These are phyloP conservation scores for Euphorbia corollata DNA, from an alignment of 441 rosid species.

Conservation along the genomic window DNA sequence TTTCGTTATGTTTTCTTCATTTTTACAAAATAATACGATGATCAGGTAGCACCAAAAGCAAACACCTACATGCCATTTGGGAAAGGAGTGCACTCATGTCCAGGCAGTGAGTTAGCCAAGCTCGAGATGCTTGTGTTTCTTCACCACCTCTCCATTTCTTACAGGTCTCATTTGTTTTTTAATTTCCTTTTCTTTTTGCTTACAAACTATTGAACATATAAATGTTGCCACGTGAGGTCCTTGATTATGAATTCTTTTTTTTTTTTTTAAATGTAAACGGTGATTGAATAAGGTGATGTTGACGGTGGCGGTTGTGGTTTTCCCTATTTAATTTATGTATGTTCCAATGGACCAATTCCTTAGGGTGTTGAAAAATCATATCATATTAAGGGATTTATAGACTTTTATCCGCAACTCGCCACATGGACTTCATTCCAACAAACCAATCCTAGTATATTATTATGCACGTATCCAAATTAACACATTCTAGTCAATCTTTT, in stretches of 20 bases:
- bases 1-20: too few species aligned
- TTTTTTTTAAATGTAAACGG: too few species aligned
- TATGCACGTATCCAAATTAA: too few species aligned
- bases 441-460: not conserved
- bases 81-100: slow-evolving; percentile 87
- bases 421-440: not conserved
- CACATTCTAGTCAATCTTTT: too few species aligned
- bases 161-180: slow-evolving; percentile 38
- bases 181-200: too few species aligned
- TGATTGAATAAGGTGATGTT: not conserved
- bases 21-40: not conserved
- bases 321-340: slow-evolving; percentile 6
- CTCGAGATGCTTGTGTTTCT: slow-evolving; percentile 84
- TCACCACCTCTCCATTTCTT: slow-evolving; percentile 68
- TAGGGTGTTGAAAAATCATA: slow-evolving; percentile 22
- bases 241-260: not conserved
- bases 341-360: slow-evolving; percentile 17
- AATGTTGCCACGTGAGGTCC: not conserved
- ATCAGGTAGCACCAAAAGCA: slow-evolving; percentile 70
- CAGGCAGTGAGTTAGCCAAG: slow-evolving; percentile 91
- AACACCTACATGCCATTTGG: slow-evolving; percentile 90
- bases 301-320: slow-evolving; percentile 17
- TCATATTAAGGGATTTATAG: too few species aligned
- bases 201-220: not conserved
- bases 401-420: not conserved